These are phyloP conservation scores for Friedmanniomyces simplex DNA, from an alignment of 495 filamentous ascomycete genomes.

Conservation along the genomic window DNA sequence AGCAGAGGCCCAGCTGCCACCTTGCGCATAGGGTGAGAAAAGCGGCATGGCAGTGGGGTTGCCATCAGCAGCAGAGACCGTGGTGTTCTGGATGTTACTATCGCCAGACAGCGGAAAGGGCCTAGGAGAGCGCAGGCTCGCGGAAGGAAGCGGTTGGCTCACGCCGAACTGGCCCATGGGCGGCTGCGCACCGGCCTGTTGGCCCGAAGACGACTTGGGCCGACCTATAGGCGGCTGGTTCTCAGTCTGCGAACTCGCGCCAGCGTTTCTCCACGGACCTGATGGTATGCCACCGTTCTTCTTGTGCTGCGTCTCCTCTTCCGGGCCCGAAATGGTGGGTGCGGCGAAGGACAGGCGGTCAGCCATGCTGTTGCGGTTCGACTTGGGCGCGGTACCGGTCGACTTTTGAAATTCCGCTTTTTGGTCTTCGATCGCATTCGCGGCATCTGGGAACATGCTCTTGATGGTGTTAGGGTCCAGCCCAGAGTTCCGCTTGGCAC, in stretches of 20 bases:
- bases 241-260: constrained; percentile 12
- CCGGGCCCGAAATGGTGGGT: constrained; percentile 64
- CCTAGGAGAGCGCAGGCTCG: constrained; percentile 72
- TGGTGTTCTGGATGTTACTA: constrained; percentile 70
- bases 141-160: constrained; percentile 63
- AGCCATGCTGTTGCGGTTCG: constrained; percentile 87
- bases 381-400: constrained; percentile 78
- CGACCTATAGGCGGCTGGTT: constrained; percentile 52
- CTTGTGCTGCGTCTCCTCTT: constrained; percentile 22
- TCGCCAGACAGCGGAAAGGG: constrained; percentile 53
- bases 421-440: constrained; percentile 92
- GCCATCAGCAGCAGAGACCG: constrained; percentile 57
- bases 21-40: constrained; percentile 77
- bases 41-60: constrained; percentile 55
- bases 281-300: constrained; percentile 48
- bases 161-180: constrained; percentile 89
- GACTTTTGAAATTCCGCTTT: constrained; percentile 94
- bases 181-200: constrained; percentile 47
- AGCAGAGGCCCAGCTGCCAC: constrained; percentile 97
- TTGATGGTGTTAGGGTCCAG: constrained; percentile 91
- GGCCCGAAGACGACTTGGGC: constrained; percentile 82
- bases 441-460: constrained; percentile 98
- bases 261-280: constrained; percentile 41
- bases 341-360: constrained; percentile 69
- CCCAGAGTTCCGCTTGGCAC: constrained; percentile 79